Percentiles rank a stretch among this genome's conserved stretches.
These are phyloP conservation scores for Petasospora fabianii DNA, from an alignment of 1,139 yeast species.

Conservation along the genomic window DNA sequence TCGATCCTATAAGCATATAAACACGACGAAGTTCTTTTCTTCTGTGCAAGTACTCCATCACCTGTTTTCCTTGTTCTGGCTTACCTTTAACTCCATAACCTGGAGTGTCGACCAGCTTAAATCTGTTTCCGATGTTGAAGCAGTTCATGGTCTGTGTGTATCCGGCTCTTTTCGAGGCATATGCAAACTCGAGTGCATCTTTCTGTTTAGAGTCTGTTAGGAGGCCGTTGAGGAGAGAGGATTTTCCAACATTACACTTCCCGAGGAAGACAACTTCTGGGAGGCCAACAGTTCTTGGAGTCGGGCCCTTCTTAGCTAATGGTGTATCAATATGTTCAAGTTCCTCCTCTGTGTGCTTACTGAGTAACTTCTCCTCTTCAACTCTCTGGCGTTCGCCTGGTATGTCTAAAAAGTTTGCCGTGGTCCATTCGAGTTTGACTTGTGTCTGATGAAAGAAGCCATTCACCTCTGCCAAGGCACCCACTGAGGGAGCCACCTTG, in stretches of 20 bases:
- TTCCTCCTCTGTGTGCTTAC: conserved; percentile 11
- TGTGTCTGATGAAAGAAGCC: conserved; percentile 44
- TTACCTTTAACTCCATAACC: conserved; percentile 75
- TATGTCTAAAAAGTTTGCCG: conserved; percentile 46
- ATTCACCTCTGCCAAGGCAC: conserved; percentile 29
- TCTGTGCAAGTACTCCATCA: conserved; percentile 54
- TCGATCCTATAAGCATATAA: conserved; percentile 57
- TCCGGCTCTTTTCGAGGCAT: conserved; percentile 61
- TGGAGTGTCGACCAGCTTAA: conserved; percentile 76
- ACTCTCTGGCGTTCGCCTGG: conserved; percentile 51
- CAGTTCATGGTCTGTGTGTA: conserved; percentile 76
- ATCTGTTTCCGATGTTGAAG: conserved; percentile 58
- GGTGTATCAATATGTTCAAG: conserved; percentile 14
- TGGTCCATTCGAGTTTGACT: conserved; percentile 57
- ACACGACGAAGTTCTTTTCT: conserved; percentile 54
- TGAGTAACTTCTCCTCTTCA: conserved; percentile 27
- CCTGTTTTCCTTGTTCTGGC: conserved; percentile 63
- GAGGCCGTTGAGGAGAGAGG: conserved; percentile 63
- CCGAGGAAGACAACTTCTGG: conserved; percentile 80
- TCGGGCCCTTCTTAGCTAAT: not conserved
- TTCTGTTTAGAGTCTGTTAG: conserved; percentile 35
- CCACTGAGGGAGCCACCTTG: conserved; percentile 36
- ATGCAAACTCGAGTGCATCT: conserved; percentile 41
- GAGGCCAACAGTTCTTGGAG: conserved; percentile 24
- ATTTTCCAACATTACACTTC: conserved; percentile 81